These are phyloP conservation scores for Rubroboletus satanas DNA, from an alignment of 768 basidiomycete genomes.

Conservation along the genomic window DNA sequence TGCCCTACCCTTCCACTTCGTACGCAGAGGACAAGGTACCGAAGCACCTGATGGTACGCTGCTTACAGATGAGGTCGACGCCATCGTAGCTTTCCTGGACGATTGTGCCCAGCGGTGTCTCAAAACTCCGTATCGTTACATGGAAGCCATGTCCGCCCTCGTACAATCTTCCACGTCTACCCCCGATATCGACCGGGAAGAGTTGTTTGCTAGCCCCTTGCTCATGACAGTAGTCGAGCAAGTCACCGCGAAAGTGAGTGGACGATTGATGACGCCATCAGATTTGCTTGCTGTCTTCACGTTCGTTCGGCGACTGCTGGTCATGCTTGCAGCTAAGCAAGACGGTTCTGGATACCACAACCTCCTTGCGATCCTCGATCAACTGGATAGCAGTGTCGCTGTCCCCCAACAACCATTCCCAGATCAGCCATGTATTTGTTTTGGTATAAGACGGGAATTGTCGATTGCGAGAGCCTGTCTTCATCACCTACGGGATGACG, in stretches of 20 bases:
- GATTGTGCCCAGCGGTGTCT: constrained; percentile 80
- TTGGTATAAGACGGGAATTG: constrained; percentile 45
- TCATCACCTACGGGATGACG: constrained; percentile 23
- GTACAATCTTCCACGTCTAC: constrained; percentile 9
- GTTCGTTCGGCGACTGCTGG: constrained; percentile 62
- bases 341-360: constrained; percentile 35
- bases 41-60: constrained; percentile 50
- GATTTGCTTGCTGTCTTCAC: constrained; percentile 59
- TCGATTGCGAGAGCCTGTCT: constrained; percentile 39
- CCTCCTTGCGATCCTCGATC: constrained; percentile 33
- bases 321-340: constrained; percentile 55
- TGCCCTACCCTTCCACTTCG: constrained; percentile 47
- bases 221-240: constrained; percentile 81
- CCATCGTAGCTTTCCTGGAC: constrained; percentile 69
- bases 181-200: constrained; percentile 18
- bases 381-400: constrained; percentile 36
- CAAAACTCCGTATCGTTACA: constrained; percentile 81
- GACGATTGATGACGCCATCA: constrained; percentile 50
- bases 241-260: constrained; percentile 60
- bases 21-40: constrained; percentile 32
- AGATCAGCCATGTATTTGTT: constrained; percentile 32
- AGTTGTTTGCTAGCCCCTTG: constrained; percentile 62
- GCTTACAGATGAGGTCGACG: constrained; percentile 53
- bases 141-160: constrained; percentile 61
- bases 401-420: constrained; percentile 31